Evolutionary conservation across 495 filamentous ascomycete genomes (phyloP), one percentile per base, ranked within the genome.

Genomic region (Talaromyces adpressus): DNA sequence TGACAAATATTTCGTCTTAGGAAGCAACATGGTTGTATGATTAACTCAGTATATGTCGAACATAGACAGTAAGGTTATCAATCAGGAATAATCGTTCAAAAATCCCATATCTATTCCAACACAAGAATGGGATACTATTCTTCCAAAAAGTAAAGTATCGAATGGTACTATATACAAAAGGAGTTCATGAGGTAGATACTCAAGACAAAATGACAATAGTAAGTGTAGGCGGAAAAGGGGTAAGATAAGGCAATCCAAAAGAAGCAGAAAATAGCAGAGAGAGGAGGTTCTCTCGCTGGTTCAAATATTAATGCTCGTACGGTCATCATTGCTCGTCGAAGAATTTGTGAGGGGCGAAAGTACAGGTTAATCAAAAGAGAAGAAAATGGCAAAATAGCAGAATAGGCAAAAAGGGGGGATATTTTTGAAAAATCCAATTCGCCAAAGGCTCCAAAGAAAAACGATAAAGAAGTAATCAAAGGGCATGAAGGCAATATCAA

Each of bases 241-340:
- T 39, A 27, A 27, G 27, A 25, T 27, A 27, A 12, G 14, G 61
- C 16, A 25, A 25, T 32, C 30, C 59, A 63, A 62, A 61, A 67
- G 64, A 66, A 58, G 70, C 66, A 62, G 66, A 69, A 11, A 70
- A 66, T 36, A 69, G 59, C 53, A 68, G 63, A 68, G 64, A 59
- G 53, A 66, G 63, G 18, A 62, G 63, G 9, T 49, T 47, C 45
- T 49, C 45, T 49, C 45, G n/a, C 18, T 20, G n/a, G 18, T 49
- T 49, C n/a, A 66, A 69, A 25, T 71, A 20, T 22, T 47, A 39
- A 29, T 47, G 39, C 36, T 61, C 59, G 30, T 41, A 51, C 32
- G 47, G n/a, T 61, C 59, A 14, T 47, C 18, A 47, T 51, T n/a
- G 59, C 59, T 53, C 47, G 47, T 62, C 18, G 34, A 25, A 62